Percentiles rank a stretch among this genome's conserved stretches.
Evolutionary conservation across 106 monocot genomes (phyloP).

Genomic region (Vanilla planifolia): DNA sequence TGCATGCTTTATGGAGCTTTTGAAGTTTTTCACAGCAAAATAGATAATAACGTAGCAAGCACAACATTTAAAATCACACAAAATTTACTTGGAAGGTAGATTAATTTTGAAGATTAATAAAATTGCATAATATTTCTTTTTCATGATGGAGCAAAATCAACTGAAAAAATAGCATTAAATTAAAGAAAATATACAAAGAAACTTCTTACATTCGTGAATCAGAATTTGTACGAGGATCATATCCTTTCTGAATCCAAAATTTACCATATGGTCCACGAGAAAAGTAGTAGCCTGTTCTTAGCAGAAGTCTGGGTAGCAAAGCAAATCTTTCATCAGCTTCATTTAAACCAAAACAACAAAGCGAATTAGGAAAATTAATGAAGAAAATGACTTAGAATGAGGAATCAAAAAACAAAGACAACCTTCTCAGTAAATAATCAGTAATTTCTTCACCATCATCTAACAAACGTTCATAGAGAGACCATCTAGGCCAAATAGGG

Average conservation of each 20-base stretch:
- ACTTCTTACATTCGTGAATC: slow-evolving; percentile 74
- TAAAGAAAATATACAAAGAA: background rate
- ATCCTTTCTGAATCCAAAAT: slow-evolving; percentile 94
- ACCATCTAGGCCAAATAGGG: slow-evolving; percentile 86
- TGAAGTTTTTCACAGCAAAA: no score
- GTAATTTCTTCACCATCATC: slow-evolving; percentile 62
- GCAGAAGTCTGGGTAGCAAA: slow-evolving; percentile 45
- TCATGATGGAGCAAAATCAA: no score
- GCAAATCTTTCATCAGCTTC: background rate
- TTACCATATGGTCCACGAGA: slow-evolving; percentile 85
- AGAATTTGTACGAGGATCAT: slow-evolving; percentile 86
- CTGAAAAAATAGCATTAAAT: no score
- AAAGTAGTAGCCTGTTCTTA: slow-evolving; percentile 89
- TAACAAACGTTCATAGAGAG: slow-evolving; percentile 54
- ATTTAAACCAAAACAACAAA: background rate
- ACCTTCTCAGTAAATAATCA: slow-evolving; percentile 65
- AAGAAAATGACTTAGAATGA: background rate
- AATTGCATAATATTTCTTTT: no score
- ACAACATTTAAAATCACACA: no score
- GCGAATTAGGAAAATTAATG: background rate
- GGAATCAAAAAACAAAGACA: background rate
- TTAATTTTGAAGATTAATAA: no score
- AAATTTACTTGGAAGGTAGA: no score
- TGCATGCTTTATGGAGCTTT: no score
- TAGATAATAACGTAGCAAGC: no score